Evolutionary conservation across 352 stramenopile species (phyloP), one percentile per base, ranked within the genome.

Genomic region (Pythium dissotocum): DNA sequence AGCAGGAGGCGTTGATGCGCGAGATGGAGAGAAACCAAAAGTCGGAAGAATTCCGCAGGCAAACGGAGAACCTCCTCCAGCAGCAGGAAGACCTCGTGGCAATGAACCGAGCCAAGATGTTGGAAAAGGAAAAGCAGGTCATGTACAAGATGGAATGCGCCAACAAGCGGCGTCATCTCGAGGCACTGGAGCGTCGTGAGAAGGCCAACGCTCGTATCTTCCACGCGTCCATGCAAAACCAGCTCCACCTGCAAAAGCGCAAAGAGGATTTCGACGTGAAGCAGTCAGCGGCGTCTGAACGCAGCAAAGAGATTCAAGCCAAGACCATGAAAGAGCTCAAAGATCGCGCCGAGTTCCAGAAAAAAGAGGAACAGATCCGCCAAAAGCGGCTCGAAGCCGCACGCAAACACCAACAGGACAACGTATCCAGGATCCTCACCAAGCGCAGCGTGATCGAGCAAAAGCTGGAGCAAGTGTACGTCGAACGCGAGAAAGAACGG

Each of bases 61-160:
- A 94, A 28, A 92, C 86, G 0, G 81, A 90, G 24, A 71, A 73
- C 18, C 49, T 94, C n/a, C 52, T 92, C 10, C 63, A 78, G 30
- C 81, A 90, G 28, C 86, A 94, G 44, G 86, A 92, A 68, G 78
- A 87, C 26, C 55, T 79, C 10, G 72, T 90, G 0, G 69, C 65
- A 4, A 69, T 60, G 30, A 90, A 89, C 57, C 66, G 82, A 4
- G 63, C 78, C 21, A 71, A 73, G 44, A 90, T 92, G 71, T 24
- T 90, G 12, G 82, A 90, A 52, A 90, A 87, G 24, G 86, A 94
- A 55, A 70, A 76, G 16, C 77, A 85, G 28, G 83, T 89, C 24
- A 58, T 77, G 16, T 38, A 73, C 24, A 92, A 91, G 56, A 86
- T 92, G 70, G 84, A 91, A 35, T 53, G 63, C 6, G 78, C 79